Evolutionary conservation across 192 early-diverging fungal species (phyloP), one percentile per base, ranked within the genome.

Genomic region (Gigaspora rosea): DNA sequence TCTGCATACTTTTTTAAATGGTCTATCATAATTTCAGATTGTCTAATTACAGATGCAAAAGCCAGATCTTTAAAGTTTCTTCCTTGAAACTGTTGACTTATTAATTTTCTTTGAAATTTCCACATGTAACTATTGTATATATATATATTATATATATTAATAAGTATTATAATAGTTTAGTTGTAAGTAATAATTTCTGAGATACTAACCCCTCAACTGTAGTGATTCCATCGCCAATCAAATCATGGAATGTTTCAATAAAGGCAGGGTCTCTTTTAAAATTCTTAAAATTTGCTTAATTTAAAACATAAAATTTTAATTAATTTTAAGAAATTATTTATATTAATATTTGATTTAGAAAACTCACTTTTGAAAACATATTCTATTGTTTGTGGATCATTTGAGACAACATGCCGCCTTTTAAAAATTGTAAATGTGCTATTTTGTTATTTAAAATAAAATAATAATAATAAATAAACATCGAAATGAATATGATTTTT

Each of bases 181-280:
- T 15, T 16, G 16, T 4, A 71, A 32, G 18, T 52, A 12, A 51
- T 56, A 32, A 50, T 69, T 69, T 51, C 11, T 69, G 48, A 63
- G 16, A 33, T 63, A 69, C 76, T 13, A 78, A 41, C 56, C 82
- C 82, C 72, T 82, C 76, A 49, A 77, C 72, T 0, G 71, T 76
- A 71, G 81, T 81, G 62, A 84, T 84, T 12, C 82, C 82, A 64
- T 84, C 78, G 13, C 82, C 82, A 13, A 84, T 76, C 8, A 81
- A 22, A 11, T 84, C 75, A 15, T 74, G 33, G 47, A 79, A 8
- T 54, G 50, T 74, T 48, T 71, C 68, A 48, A 78, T 78, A 56
- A 73, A 36, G 47, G 77, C 65, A 22, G 69, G 64, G 8, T 73
- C 75, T 73, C 81, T 84, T 49, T 77, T 73, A 10, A 81, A 84